Evolutionary conservation across 2,329 filamentous ascomycete genomes (phyloP).

Genomic region (Stenocarpella maydis): DNA sequence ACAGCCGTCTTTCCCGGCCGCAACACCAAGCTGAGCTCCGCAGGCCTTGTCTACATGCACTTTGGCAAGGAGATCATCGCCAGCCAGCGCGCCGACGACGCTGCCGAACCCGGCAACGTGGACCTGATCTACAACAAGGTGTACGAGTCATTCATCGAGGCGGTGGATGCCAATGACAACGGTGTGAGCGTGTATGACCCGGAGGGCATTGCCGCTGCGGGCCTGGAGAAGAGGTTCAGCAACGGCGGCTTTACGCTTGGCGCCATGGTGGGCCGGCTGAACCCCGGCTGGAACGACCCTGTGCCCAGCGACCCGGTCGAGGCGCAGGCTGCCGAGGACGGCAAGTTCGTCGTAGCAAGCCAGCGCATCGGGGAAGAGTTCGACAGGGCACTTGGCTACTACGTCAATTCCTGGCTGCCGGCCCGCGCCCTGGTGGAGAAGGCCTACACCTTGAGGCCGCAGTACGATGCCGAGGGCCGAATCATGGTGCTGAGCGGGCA

Average conservation of each 20-base stretch:
- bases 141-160: slow-evolving; percentile 93
- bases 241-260: slow-evolving; percentile 85
- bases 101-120: slow-evolving; percentile 69
- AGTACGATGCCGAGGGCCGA: slow-evolving; percentile 77
- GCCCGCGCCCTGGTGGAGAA: slow-evolving; percentile 80
- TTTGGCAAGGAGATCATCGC: slow-evolving; percentile 88
- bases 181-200: slow-evolving; percentile 86
- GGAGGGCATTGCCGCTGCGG: slow-evolving; percentile 71
- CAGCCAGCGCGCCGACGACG: slow-evolving; percentile 60
- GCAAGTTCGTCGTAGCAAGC: slow-evolving; percentile 79
- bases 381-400: slow-evolving; percentile 79
- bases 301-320: slow-evolving; percentile 58
- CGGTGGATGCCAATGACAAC: slow-evolving; percentile 97
- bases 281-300: slow-evolving; percentile 81
- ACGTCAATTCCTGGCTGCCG: slow-evolving; percentile 81
- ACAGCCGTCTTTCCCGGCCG: slow-evolving; percentile 83
- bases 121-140: slow-evolving; percentile 84
- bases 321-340: slow-evolving; percentile 80
- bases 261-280: slow-evolving; percentile 81
- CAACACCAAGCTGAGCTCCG: slow-evolving; percentile 89
- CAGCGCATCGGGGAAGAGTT: slow-evolving; percentile 90
- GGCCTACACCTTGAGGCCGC: slow-evolving; percentile 74
- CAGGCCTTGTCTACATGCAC: slow-evolving; percentile 94
- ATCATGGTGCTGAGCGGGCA: slow-evolving; percentile 81
- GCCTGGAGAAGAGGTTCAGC: slow-evolving; percentile 82